These are phyloP conservation scores for Pseudopithomyces chartarum DNA, from an alignment of 2,329 filamentous ascomycete species.

Conservation along the genomic window DNA sequence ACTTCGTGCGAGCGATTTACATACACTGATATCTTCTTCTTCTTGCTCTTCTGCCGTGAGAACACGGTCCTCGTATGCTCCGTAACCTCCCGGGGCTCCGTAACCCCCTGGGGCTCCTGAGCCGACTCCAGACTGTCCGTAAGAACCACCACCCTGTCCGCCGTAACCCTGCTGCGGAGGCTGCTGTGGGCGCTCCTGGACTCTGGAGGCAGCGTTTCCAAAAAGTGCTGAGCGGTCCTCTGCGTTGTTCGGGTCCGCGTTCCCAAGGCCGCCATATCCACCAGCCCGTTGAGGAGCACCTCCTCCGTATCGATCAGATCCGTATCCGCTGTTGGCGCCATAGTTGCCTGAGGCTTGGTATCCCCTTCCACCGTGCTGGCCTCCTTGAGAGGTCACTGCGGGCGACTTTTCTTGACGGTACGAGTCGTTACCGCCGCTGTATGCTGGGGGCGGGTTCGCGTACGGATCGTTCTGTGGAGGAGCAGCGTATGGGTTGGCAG, in stretches of 20 bases:
- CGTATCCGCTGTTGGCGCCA: slow-evolving; percentile 45
- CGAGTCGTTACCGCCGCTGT: slow-evolving; percentile 39
- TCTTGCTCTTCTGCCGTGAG: slow-evolving; percentile 80
- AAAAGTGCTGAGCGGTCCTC: slow-evolving; percentile 69
- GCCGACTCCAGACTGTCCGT: slow-evolving; percentile 14
- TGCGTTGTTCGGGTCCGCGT: slow-evolving; percentile 53
- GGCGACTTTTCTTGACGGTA: slow-evolving; percentile 51
- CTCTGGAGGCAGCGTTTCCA: slow-evolving; percentile 53
- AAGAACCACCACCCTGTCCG: slow-evolving; percentile 21
- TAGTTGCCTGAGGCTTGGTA: slow-evolving; percentile 28
- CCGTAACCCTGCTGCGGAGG: slow-evolving; percentile 35
- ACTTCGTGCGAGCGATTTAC: too few species aligned
- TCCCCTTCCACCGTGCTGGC: slow-evolving; percentile 49
- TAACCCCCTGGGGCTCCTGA: slow-evolving; percentile 17
- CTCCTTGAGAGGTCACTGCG: slow-evolving; percentile 47
- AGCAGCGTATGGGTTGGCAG: slow-evolving; percentile 61
- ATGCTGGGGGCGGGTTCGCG: slow-evolving; percentile 50
- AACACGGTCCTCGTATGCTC: slow-evolving; percentile 69
- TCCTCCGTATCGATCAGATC: slow-evolving; percentile 57
- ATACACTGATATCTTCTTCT: slow-evolving; percentile 67
- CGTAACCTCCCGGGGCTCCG: slow-evolving; percentile 46
- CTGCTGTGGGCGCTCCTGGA: slow-evolving; percentile 49
- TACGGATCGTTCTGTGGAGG: slow-evolving; percentile 58
- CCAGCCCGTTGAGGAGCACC: slow-evolving; percentile 38
- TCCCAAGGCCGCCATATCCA: slow-evolving; percentile 46